Base-by-base conservation (phyloP, 306 rosid genomes). In the Sicyos edulis region DNA sequence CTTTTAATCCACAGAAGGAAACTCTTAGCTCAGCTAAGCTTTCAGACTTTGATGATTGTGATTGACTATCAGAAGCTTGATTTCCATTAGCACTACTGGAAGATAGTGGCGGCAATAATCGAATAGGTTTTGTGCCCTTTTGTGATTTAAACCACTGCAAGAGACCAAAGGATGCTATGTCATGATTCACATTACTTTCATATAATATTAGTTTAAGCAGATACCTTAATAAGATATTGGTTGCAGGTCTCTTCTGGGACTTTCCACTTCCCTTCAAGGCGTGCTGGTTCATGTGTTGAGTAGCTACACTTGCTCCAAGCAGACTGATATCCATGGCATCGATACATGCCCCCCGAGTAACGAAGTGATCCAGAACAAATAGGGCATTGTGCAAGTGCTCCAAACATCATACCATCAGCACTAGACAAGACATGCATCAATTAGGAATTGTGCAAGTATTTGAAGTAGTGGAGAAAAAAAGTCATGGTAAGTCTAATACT, bases 381-480 rank as follows among this genome's bases (percentile, higher is more conserved):
- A 6, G 97, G 87, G 80, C 99, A 93, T 59, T 67, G 78, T 57
- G 75, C 77, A 79, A 91, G 97, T 70, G 85, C 89, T 87, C 99
- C 99, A 88, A 90, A 93, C 91, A 93, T 86, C 99, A 93, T 93
- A 63, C 95, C 99, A 78, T 93, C 99, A 53, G 91, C 95, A 75
- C 99, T 93, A 73, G 66, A 71, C 24, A 78, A 63, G 59, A 59
- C 53, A 16, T 69, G 12, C n/a, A 70, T 45, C 62, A 75, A 70
- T n/a, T 53, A 40, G 71, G 68, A 57, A 42, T 15, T 64, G 54
- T 24, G 67, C 52, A 74, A 74, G 64, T 68, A 24, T 34, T 7
- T 9, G 49, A 66, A 61, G 50, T 55, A 72, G 61, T 56, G 13
- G 20, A 62, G 50, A 71, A 26, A 26, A 26, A 1, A 26, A 26